Conservation (phyloP, 805 yeast species). For the Komagataella populi region DNA sequence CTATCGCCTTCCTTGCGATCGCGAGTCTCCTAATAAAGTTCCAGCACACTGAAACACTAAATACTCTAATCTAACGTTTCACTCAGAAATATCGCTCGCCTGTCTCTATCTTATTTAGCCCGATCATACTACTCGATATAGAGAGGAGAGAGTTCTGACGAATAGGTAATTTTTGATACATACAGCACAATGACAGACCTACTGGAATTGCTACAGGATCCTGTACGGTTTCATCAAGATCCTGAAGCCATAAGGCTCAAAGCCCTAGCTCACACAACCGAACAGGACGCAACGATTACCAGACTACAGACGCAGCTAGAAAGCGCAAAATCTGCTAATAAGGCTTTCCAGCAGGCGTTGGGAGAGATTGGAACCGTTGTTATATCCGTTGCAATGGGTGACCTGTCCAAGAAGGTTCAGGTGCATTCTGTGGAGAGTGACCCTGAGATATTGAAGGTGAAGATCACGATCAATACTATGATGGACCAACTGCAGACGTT, state of each 20-base stretch:
- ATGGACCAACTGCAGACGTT: conserved; percentile 77
- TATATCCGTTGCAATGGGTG: conserved; percentile 83
- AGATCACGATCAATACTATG: conserved; percentile 76
- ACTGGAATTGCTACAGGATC: not conserved
- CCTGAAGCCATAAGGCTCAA: not conserved
- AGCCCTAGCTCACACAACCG: not conserved
- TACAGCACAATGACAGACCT: not conserved
- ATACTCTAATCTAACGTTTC: not conserved
- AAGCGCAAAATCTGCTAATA: conserved; percentile 31
- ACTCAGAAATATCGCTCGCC: not conserved
- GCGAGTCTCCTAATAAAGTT: not conserved
- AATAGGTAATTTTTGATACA: not conserved
- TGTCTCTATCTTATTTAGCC: not conserved
- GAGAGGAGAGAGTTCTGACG: not conserved
- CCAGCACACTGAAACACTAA: not conserved
- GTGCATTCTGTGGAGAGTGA: conserved; percentile 60
- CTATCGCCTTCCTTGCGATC: not conserved
- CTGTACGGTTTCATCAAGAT: not conserved
- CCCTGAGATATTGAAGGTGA: conserved; percentile 70
- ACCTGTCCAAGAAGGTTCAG: conserved; percentile 66
- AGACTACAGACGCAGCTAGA: not conserved
- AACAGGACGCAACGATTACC: not conserved
- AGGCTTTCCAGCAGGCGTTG: conserved; percentile 58
- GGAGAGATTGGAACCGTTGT: conserved; percentile 79
- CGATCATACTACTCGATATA: not conserved